A percentile compares a stretch with the other conserved stretches of the same genome.
These are phyloP conservation scores for Eucalyptus curtisii DNA, from an alignment of 345 rosid species.

Conservation along the genomic window DNA sequence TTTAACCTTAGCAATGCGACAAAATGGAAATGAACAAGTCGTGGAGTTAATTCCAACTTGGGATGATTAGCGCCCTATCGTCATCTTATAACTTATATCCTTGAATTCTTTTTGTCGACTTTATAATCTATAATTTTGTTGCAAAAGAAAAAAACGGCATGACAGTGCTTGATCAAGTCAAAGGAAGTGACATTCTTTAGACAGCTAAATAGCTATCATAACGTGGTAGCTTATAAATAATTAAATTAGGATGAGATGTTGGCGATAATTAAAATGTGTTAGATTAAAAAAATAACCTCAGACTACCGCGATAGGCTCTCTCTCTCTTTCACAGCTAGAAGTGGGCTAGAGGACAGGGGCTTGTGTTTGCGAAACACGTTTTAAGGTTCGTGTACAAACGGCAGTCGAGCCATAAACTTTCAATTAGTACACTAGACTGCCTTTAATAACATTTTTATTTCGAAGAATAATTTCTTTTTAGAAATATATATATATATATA, in stretches of 20 bases:
- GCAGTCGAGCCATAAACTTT: background rate
- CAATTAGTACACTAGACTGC: background rate
- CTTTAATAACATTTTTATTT: accelerated
- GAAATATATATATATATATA: no score
- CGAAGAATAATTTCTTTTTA: accelerated
- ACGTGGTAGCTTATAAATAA: background rate
- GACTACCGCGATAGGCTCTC: background rate
- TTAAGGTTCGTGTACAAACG: background rate
- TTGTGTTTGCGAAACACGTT: background rate
- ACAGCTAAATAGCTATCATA: background rate
- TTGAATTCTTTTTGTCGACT: background rate
- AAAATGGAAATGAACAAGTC: background rate
- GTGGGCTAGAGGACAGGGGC: background rate
- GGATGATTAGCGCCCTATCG: background rate
- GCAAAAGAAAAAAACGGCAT: background rate
- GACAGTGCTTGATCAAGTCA: background rate
- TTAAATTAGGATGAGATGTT: background rate
- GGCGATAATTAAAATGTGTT: background rate
- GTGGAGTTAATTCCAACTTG: background rate
- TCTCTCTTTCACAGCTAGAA: background rate
- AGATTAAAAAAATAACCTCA: background rate
- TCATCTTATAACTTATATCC: background rate
- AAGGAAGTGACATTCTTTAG: background rate
- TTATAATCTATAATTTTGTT: background rate
- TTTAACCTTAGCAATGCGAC: background rate